Evolutionary conservation across 495 filamentous ascomycete species (phyloP), one percentile per base, ranked within the genome.

Genomic region (Hypomontagnella monticulosa): DNA sequence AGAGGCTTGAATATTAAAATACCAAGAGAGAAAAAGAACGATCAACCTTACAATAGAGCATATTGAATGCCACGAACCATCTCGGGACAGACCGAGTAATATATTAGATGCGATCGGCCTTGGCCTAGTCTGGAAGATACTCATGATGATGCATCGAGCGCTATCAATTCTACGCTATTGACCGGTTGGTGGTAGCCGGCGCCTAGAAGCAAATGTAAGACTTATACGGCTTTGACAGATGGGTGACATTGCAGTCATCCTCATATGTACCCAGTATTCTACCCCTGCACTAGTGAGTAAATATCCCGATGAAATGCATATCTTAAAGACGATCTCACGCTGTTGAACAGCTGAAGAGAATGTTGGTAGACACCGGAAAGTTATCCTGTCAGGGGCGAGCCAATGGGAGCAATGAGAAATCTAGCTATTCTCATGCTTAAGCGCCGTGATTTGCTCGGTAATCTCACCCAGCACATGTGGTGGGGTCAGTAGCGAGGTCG

Each of bases 401-500:
- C 59, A 63, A 62, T 63, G 4, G 47, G 38, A 43, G 18, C 16
- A 37, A 16, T 5, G 6, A 3, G 34, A 33, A 15, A 37, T 15
- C 49, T 56, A 43, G 44, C 33, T 18, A 11, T 34, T 51, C 30
- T 16, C 11, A 16, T 42, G 32, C 30, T 16, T 69, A 69, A 69
- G 66, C 66, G 66, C 66, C 60, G 66, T 63, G 66, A 56, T 69
- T 69, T 69, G 66, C 36, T 63, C 66, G 59, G 66, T 57, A 69
- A 69, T 69, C 66, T 69, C 20, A 60, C 49, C 42, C 11, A 52
- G 42, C 54, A 63, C 10, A 18, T 37, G 30, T 34, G 51, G 55
- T 56, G 55, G 55, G 66, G 66, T 52, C 60, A 27, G 42, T 55
- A 34, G 20, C 41, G 19, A 51, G 66, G 59, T 57, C 50, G 43